Base-by-base conservation (phyloP, 2,329 filamentous ascomycete species). In the Ceratocystis alfenasii region DNA sequence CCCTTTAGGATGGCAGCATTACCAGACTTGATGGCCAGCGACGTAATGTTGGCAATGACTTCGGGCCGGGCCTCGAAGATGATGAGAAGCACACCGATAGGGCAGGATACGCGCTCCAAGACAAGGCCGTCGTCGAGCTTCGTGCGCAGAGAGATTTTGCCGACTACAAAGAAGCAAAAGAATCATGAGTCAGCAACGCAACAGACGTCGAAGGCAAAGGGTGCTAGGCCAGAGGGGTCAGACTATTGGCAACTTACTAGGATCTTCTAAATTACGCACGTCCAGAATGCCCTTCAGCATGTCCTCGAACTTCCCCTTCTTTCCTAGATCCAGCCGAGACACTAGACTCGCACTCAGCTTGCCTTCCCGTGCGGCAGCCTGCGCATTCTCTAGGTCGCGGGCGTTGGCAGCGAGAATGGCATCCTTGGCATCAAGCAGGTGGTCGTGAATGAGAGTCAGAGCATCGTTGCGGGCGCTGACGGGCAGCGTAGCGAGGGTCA, bases 51-150 rank as follows among this genome's bases (percentile, higher is more conserved):
- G 73, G 93, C 94, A 73, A 99, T 96, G 70, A 99, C 94, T 77
- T 99, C 94, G 5, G 94, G 94, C 6, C 94, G 88, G 45, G 94
- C 94, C 78, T 99, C 94, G 73, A 99, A 99, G 73, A 99, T 97
- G 76, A 99, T 94, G 70, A 99, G 83, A 53, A 99, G 83, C n/a
- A 97, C 92, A 68, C 94, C 94, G 71, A 99, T 97, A 5, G 94
- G 94, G 74, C 90, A 96, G 50, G 90, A 91, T 60, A 96, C 88
- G 69, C 92, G 86, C 74, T 96, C 90, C 68, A 99, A 82, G 64
- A 87, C 81, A 64, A 99, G 82, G 64, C 87, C 88, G 70, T 96
- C 88, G 74, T 97, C 94, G 10, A 99, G 82, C 66, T 87, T 83
- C 57, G 91, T 97, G 69, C 88, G 85, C 72, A 95, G 79, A 50